phyloP scores from a whole-genome alignment of 2,329 filamentous ascomycete genomes.

The Pestalotiopsis sp. region DNA sequence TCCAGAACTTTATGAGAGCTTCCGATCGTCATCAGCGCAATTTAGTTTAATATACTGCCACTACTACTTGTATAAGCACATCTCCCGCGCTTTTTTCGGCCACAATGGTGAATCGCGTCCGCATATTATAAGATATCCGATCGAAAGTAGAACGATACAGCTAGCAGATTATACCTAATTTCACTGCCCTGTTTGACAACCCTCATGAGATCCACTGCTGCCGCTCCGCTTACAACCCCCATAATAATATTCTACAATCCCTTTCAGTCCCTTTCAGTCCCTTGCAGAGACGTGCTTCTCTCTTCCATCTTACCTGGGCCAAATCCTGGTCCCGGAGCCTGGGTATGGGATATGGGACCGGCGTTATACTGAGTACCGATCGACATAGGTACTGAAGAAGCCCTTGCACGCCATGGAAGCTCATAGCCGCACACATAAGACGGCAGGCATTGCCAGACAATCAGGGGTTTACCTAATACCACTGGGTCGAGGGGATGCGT shows the following conservation, averaged over 20 bases:
- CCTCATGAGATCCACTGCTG: not conserved
- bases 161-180: conserved; percentile 1
- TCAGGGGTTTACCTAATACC: not conserved
- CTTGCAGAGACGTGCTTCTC: not conserved
- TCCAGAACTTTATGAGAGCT: not conserved
- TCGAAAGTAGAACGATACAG: not conserved
- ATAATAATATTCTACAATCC: not conserved
- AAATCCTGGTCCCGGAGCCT: not conserved
- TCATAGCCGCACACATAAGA: too few relatives aligned
- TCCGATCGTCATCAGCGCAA: not conserved
- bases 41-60: not conserved
- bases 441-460: not conserved
- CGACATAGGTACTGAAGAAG: not conserved
- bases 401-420: not conserved
- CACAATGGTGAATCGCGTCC: not conserved
- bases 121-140: not conserved
- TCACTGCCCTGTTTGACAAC: not conserved
- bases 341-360: not conserved
- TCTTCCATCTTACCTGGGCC: not conserved
- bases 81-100: not conserved
- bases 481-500: not conserved
- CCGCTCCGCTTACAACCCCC: not conserved
- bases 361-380: not conserved
- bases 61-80: not conserved
- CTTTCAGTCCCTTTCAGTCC: not conserved